Conservation (phyloP, 2,329 filamentous ascomycete genomes). For the Hypoxylon sp. region DNA sequence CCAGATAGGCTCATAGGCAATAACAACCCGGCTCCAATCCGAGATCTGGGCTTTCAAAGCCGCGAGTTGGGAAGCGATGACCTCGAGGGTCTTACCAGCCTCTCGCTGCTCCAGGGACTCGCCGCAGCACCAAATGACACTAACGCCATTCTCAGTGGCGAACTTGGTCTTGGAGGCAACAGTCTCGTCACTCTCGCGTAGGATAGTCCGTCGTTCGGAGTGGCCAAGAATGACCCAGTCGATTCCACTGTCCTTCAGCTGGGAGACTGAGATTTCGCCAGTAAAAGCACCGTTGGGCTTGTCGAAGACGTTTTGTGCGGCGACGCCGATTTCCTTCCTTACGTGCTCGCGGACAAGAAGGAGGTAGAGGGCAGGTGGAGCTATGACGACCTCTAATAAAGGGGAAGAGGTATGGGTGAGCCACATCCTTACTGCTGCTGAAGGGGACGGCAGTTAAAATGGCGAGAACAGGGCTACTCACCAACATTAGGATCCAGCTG, state of each 20-base stretch:
- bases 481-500: constrained; percentile 82
- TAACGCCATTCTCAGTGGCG: constrained; percentile 86
- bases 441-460: background rate
- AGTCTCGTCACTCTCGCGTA: constrained; percentile 87
- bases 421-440: constrained; percentile 1
- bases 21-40: constrained; percentile 94
- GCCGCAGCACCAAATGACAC: constrained; percentile 97
- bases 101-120: constrained; percentile 96
- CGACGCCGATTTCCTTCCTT: constrained; percentile 83
- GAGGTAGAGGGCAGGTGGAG: constrained; percentile 92
- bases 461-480: constrained; percentile 60
- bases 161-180: constrained; percentile 96
- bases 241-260: constrained; percentile 91
- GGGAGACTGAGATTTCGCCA: constrained; percentile 92
- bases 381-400: constrained; percentile 89
- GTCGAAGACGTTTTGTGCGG: constrained; percentile 97
- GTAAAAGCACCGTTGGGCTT: constrained; percentile 98
- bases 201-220: constrained; percentile 92
- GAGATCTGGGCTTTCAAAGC: constrained; percentile 82
- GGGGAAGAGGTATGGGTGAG: constrained; percentile 36
- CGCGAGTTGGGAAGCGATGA: constrained; percentile 87
- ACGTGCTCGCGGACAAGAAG: constrained; percentile 85
- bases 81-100: constrained; percentile 84
- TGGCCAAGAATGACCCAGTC: constrained; percentile 94
- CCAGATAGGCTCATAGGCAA: constrained; percentile 99